These are phyloP conservation scores for Solanum hybrid DNA, from an alignment of 305 asterid genomes.

Conservation along the genomic window DNA sequence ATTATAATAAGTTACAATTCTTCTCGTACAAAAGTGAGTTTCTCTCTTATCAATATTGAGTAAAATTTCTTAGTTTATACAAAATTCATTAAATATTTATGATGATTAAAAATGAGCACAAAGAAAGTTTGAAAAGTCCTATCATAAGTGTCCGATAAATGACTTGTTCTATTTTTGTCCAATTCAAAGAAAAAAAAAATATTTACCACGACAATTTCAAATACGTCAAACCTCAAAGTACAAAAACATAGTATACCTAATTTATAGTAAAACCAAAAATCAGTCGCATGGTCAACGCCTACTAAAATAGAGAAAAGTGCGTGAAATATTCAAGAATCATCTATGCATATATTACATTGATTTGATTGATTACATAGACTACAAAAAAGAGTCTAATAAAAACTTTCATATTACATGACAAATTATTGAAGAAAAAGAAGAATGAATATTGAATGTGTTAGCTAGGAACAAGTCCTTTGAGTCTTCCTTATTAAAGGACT, in stretches of 20 bases:
- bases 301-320: not conserved
- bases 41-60: not conserved
- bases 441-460: not conserved
- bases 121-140: not conserved
- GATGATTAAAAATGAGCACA: not conserved
- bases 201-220: not conserved
- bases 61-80: not conserved
- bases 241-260: not conserved
- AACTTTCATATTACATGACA: not conserved
- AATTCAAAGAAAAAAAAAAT: not conserved
- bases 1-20: not conserved
- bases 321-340: not conserved
- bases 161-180: not conserved
- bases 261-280: not conserved
- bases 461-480: not conserved
- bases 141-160: not conserved
- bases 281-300: too few species aligned
- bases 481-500: not conserved
- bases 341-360: not conserved
- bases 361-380: not conserved
- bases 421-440: not conserved
- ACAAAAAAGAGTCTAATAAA: not conserved
- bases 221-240: not conserved
- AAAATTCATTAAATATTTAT: not conserved
- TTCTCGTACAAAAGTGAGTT: not conserved